These are phyloP conservation scores for Kodamaea hsintzibuensis DNA, from an alignment of 805 yeast genomes.

Conservation along the genomic window DNA sequence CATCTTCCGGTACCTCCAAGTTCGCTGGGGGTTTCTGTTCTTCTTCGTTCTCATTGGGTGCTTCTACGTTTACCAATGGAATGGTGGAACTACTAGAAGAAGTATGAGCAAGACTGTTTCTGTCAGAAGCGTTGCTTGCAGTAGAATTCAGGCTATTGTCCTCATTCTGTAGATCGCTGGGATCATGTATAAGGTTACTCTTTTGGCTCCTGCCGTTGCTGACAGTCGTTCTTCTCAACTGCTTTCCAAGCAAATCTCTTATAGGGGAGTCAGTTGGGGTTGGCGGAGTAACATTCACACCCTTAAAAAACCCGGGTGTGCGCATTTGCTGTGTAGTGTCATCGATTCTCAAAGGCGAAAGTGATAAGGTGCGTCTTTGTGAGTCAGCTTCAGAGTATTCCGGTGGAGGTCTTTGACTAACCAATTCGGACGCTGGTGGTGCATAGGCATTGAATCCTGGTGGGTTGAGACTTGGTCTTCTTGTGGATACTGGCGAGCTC, in stretches of 20 bases:
- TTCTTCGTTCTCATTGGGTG: background rate
- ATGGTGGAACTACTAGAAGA: background rate
- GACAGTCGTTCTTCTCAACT: slow-evolving; percentile 9
- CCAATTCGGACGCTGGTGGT: slow-evolving; percentile 17
- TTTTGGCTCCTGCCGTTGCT: background rate
- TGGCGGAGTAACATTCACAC: slow-evolving; percentile 8
- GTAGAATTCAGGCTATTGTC: background rate
- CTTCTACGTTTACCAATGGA: background rate
- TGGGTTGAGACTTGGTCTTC: slow-evolving; percentile 60
- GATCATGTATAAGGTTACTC: background rate
- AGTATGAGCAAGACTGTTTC: background rate
- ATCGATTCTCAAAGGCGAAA: slow-evolving; percentile 27
- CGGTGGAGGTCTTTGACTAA: slow-evolving; percentile 27
- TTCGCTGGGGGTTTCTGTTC: background rate
- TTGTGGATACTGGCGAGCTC: slow-evolving; percentile 33
- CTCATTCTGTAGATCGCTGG: background rate
- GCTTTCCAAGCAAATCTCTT: slow-evolving; percentile 17
- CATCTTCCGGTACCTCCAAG: background rate
- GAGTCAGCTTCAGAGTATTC: slow-evolving; percentile 28
- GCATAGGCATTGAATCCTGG: slow-evolving; percentile 53
- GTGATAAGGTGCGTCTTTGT: slow-evolving; percentile 11
- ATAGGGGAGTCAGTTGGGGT: slow-evolving; percentile 16
- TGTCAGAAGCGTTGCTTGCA: background rate
- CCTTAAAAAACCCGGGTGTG: slow-evolving; percentile 2
- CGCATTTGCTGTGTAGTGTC: slow-evolving; percentile 13